Conservation (phyloP, 495 filamentous ascomycete species). For the Cryomyces antarcticus region DNA sequence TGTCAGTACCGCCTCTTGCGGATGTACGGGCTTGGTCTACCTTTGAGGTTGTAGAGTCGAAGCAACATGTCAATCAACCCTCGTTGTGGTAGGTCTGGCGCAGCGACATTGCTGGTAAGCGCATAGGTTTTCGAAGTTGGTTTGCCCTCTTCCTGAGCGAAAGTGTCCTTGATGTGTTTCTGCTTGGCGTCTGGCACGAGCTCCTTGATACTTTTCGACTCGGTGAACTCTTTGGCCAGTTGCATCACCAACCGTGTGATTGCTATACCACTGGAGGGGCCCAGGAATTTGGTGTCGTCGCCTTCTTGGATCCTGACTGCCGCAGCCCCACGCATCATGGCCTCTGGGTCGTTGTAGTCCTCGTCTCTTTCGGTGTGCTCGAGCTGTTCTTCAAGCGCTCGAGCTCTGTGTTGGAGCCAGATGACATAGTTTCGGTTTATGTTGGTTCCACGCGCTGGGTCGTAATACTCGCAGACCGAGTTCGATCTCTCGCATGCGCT, state of each 20-base stretch:
- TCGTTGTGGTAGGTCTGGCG: slow-evolving; percentile 43
- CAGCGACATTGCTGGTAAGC: slow-evolving; percentile 54
- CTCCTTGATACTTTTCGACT: slow-evolving; percentile 67
- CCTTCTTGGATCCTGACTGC: slow-evolving; percentile 61
- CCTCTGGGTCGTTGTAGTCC: slow-evolving; percentile 44
- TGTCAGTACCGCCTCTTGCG: background rate
- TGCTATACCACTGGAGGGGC: slow-evolving; percentile 80
- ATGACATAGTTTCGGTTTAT: slow-evolving; percentile 78
- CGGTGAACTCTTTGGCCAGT: slow-evolving; percentile 71
- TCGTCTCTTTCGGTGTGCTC: slow-evolving; percentile 38
- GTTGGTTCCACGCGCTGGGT: slow-evolving; percentile 55
- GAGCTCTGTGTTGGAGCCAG: slow-evolving; percentile 63
- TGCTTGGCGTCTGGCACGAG: slow-evolving; percentile 54
- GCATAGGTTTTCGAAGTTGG: slow-evolving; percentile 54
- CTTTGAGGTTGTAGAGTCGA: slow-evolving; percentile 61
- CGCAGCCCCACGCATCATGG: slow-evolving; percentile 63
- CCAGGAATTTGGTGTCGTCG: slow-evolving; percentile 73
- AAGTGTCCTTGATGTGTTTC: slow-evolving; percentile 34
- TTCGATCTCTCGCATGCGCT: slow-evolving; percentile 83
- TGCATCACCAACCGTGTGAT: slow-evolving; percentile 90
- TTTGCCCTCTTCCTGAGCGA: slow-evolving; percentile 34
- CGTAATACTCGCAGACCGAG: slow-evolving; percentile 74
- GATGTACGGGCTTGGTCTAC: slow-evolving; percentile 21
- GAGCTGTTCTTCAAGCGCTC: slow-evolving; percentile 56
- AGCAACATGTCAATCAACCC: slow-evolving; percentile 51